Evolutionary conservation across 352 stramenopile genomes (phyloP).

Genomic region (Globisporangium barbulae): DNA sequence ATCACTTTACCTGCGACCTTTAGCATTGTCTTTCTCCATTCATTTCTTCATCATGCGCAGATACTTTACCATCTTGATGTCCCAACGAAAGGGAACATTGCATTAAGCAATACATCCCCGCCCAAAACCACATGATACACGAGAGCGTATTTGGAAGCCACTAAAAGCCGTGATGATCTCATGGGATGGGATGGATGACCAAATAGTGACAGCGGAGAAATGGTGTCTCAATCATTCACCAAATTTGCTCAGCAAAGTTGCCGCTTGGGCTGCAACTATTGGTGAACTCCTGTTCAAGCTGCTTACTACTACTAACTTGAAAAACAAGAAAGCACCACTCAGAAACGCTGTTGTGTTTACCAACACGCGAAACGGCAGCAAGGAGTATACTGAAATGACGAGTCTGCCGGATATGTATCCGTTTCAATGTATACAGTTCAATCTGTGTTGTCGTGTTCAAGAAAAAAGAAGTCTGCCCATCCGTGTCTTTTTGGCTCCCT

Average conservation of each 20-base stretch:
- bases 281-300: too few relatives aligned
- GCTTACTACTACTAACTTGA: too few relatives aligned
- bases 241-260: neutral
- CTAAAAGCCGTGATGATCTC: neutral
- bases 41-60: too few relatives aligned
- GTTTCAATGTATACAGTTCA: too few relatives aligned
- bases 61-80: too few relatives aligned
- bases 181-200: neutral
- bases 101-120: neutral
- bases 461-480: neutral
- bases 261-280: neutral
- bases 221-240: conserved; percentile 7
- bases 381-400: neutral
- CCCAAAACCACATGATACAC: neutral
- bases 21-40: too few relatives aligned
- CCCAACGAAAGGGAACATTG: neutral
- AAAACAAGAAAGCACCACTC: too few relatives aligned
- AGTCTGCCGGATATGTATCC: neutral
- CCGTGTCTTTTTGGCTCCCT: neutral
- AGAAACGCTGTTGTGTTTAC: neutral
- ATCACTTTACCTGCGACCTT: too few relatives aligned
- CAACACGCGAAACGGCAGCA: neutral
- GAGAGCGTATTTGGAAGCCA: conserved; percentile 2
- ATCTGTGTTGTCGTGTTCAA: neutral
- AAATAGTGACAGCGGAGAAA: neutral